Percentiles rank a stretch among this genome's conserved stretches.
phyloP scores from a whole-genome alignment of 2,329 filamentous ascomycete species.

The Scytalidium sp. region DNA sequence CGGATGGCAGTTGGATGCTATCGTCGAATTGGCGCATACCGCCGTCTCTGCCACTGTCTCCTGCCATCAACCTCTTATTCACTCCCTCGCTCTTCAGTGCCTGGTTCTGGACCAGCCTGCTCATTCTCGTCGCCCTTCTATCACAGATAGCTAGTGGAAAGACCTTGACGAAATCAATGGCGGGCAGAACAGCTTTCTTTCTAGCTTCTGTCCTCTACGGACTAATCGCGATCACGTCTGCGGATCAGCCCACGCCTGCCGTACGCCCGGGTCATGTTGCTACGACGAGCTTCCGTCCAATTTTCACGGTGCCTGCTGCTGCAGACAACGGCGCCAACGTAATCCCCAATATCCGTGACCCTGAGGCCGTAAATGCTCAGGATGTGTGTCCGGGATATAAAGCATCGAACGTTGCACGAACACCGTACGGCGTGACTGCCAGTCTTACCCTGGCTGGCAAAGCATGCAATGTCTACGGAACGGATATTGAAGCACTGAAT shows the following conservation, averaged over 20 bases:
- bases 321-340: slow-evolving; percentile 43
- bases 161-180: background rate
- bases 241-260: background rate
- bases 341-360: slow-evolving; percentile 63
- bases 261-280: background rate
- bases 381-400: slow-evolving; percentile 63
- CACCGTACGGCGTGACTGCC: slow-evolving; percentile 58
- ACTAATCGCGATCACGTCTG: background rate
- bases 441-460: slow-evolving; percentile 66
- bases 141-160: too few relatives aligned
- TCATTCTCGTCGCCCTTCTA: too few relatives aligned
- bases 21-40: too few relatives aligned
- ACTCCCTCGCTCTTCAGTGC: too few relatives aligned
- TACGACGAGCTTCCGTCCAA: slow-evolving; percentile 16
- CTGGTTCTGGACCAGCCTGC: too few relatives aligned
- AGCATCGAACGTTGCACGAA: slow-evolving; percentile 56
- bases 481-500: slow-evolving; percentile 64
- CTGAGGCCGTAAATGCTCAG: slow-evolving; percentile 53
- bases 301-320: slow-evolving; percentile 45
- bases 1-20: too few relatives aligned
- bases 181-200: background rate
- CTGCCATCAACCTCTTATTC: too few relatives aligned
- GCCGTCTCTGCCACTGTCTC: too few relatives aligned
- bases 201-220: background rate
- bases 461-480: slow-evolving; percentile 76